Conservation (phyloP, 495 filamentous ascomycete species). For the Hypoxylon crocopeplum region DNA sequence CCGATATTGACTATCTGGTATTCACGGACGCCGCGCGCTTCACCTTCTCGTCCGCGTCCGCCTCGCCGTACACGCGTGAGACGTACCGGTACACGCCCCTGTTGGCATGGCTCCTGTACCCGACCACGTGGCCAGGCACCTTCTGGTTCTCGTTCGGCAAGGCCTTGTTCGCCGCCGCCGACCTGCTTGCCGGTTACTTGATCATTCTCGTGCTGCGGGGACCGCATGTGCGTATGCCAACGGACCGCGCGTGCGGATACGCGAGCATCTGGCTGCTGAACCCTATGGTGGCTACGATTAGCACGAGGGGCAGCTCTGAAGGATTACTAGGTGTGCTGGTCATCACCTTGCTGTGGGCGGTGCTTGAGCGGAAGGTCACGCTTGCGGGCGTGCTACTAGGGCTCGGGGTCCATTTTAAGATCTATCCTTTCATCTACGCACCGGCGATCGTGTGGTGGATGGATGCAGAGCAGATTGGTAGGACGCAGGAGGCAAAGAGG, state of each 20-base stretch:
- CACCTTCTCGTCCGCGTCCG: constrained; percentile 48
- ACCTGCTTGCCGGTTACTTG: constrained; percentile 88
- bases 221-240: constrained; percentile 41
- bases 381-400: constrained; percentile 82
- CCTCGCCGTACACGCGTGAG: constrained; percentile 83
- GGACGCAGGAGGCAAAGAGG: not conserved
- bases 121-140: constrained; percentile 68
- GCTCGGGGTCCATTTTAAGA: constrained; percentile 93
- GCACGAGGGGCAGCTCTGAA: constrained; percentile 91
- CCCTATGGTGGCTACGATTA: constrained; percentile 97
- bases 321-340: constrained; percentile 87
- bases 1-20: constrained; percentile 98
- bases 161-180: constrained; percentile 79
- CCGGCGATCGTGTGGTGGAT: constrained; percentile 87
- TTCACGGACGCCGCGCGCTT: constrained; percentile 96
- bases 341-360: constrained; percentile 80
- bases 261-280: constrained; percentile 92
- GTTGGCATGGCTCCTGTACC: constrained; percentile 85
- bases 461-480: constrained; percentile 58
- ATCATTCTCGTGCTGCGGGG: constrained; percentile 66
- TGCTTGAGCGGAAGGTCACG: constrained; percentile 60
- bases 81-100: constrained; percentile 98
- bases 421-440: constrained; percentile 97
- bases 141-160: constrained; percentile 87
- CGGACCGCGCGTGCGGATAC: constrained; percentile 67